Percentiles rank a stretch among this genome's conserved stretches.
phyloP scores from a whole-genome alignment of 768 basidiomycete species.

The Daedaleopsis nitida region DNA sequence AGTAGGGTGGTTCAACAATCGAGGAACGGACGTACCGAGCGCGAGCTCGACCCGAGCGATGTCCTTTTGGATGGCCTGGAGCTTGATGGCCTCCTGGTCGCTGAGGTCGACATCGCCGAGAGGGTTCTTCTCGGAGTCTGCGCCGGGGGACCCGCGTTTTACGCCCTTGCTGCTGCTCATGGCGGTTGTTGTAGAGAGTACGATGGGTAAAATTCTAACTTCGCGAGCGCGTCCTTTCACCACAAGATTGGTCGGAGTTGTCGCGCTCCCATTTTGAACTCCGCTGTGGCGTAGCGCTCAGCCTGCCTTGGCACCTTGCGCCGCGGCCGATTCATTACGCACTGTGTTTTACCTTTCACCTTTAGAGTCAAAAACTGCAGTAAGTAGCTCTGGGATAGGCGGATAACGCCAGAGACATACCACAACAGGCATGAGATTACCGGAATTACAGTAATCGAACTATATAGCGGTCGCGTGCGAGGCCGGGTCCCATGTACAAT shows the following conservation, averaged over 20 bases:
- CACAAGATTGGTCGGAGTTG: constrained; percentile 19
- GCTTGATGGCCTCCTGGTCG: constrained; percentile 71
- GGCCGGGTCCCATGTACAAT: neutral
- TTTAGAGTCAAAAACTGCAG: too few relatives aligned
- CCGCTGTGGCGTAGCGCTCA: constrained; percentile 20
- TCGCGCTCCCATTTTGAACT: constrained; percentile 19
- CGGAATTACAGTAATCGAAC: constrained; percentile 13
- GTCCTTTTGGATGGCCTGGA: constrained; percentile 67
- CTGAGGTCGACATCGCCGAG: constrained; percentile 67
- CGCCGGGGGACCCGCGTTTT: constrained; percentile 82
- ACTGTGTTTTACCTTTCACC: too few relatives aligned
- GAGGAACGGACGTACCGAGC: constrained; percentile 55
- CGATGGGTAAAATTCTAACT: constrained; percentile 20
- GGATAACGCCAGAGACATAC: neutral
- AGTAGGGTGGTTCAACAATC: neutral
- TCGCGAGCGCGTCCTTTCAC: constrained; percentile 17
- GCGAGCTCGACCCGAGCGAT: constrained; percentile 70
- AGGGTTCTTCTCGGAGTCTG: constrained; percentile 69
- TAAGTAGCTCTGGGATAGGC: neutral
- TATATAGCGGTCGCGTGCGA: neutral
- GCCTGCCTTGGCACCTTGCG: neutral
- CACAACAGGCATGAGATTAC: constrained; percentile 7
- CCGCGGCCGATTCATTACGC: too few relatives aligned
- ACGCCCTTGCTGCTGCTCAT: constrained; percentile 33
- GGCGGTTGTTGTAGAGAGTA: constrained; percentile 9